These are phyloP conservation scores for Quercus rubra DNA, from an alignment of 306 rosid species.

Conservation along the genomic window DNA sequence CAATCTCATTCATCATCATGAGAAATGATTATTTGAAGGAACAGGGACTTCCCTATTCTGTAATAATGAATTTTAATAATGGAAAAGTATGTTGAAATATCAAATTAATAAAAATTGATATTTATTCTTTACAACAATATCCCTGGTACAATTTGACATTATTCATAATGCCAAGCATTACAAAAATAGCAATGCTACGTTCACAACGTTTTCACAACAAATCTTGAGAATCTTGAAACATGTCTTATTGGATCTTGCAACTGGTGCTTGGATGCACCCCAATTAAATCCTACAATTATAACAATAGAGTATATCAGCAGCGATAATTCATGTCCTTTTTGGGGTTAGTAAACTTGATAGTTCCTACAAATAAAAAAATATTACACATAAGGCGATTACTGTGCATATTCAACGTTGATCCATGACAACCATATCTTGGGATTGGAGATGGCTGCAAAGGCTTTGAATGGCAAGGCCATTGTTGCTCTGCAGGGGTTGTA, in stretches of 20 bases:
- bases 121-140: background rate
- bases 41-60: background rate
- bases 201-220: background rate
- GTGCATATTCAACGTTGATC: background rate
- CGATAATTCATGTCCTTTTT: background rate
- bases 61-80: background rate
- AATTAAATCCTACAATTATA: background rate
- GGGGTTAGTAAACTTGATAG: background rate
- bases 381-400: background rate
- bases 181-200: too few relatives aligned
- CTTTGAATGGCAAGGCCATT: background rate
- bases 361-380: background rate
- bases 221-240: background rate
- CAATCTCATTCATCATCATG: conserved; percentile 24
- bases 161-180: background rate
- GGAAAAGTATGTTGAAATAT: background rate
- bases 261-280: background rate
- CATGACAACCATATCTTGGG: background rate
- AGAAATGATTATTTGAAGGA: background rate
- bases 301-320: background rate
- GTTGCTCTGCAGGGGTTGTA: background rate
- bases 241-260: background rate
- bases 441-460: background rate
- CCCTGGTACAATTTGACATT: background rate
- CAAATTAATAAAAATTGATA: background rate